Conservation (phyloP, 2,329 filamentous ascomycete species). For the Fusarium pilosicola region DNA sequence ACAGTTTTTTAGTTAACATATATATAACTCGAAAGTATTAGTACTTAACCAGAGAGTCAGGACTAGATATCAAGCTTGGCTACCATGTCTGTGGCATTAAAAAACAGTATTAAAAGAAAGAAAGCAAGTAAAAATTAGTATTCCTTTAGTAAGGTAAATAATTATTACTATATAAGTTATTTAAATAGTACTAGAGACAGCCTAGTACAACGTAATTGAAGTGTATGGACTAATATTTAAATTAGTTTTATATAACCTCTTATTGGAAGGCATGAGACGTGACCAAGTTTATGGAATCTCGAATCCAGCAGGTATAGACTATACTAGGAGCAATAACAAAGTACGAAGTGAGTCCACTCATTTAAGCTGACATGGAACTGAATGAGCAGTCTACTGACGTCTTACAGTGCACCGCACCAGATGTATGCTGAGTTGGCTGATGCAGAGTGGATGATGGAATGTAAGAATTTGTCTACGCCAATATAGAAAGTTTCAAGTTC, state of each 20-base stretch:
- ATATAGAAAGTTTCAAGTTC: no score
- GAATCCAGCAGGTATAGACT: background rate
- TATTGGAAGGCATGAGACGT: background rate
- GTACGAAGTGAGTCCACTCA: background rate
- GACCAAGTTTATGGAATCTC: background rate
- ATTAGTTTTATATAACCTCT: background rate
- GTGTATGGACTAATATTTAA: background rate
- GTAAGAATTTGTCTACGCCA: background rate
- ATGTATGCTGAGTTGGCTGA: background rate
- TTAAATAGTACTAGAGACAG: background rate
- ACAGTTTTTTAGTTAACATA: background rate
- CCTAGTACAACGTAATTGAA: background rate
- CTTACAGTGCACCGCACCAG: background rate
- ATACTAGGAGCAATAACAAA: background rate
- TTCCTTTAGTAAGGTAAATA: background rate
- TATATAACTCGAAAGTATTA: background rate
- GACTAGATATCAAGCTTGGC: background rate
- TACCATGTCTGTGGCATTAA: no score
- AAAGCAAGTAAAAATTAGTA: background rate
- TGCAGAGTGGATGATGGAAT: background rate
- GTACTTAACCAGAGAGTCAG: no score
- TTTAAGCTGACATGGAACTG: background rate
- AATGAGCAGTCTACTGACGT: background rate
- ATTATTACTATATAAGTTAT: background rate
- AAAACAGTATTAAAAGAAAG: background rate